Conservation (phyloP, 805 yeast genomes). For the Saccharomyces mikatae region DNA sequence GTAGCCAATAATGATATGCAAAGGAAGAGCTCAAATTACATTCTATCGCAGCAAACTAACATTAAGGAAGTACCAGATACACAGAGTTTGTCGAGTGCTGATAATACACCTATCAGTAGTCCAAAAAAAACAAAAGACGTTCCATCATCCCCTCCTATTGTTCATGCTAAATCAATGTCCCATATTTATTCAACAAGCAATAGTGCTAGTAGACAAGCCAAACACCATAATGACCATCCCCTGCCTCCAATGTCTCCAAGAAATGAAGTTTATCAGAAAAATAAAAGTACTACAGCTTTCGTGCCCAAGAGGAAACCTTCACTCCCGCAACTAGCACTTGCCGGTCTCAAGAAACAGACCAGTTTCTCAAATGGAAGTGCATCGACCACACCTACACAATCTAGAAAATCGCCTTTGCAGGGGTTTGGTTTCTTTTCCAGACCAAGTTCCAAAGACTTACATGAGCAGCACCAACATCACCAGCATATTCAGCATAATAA, state of each 20-base stretch:
- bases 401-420: constrained; percentile 29
- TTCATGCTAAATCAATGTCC: background rate
- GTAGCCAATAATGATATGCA: background rate
- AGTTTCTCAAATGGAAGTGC: constrained; percentile 11
- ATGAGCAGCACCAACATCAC: constrained; percentile 12
- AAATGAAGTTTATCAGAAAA: constrained; percentile 7
- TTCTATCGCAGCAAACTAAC: constrained; percentile 16
- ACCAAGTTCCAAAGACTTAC: constrained; percentile 21
- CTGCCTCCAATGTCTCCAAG: constrained; percentile 3
- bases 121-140: constrained; percentile 11
- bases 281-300: constrained; percentile 13
- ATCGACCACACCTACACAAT: constrained; percentile 14
- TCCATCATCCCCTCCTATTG: background rate
- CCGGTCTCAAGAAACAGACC: constrained; percentile 21
- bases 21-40: constrained; percentile 7
- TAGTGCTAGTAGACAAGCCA: background rate
- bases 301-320: constrained; percentile 23
- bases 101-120: constrained; percentile 18
- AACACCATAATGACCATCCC: constrained; percentile 1
- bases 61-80: constrained; percentile 27
- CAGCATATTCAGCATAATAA: constrained; percentile 12
- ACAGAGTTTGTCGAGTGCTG: constrained; percentile 23
- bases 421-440: constrained; percentile 27
- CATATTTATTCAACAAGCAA: background rate
- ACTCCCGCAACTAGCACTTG: constrained; percentile 25